Evolutionary conservation across 2,329 filamentous ascomycete genomes (phyloP), one percentile per base, ranked within the genome.

Genomic region (Microascus cirrosus): DNA sequence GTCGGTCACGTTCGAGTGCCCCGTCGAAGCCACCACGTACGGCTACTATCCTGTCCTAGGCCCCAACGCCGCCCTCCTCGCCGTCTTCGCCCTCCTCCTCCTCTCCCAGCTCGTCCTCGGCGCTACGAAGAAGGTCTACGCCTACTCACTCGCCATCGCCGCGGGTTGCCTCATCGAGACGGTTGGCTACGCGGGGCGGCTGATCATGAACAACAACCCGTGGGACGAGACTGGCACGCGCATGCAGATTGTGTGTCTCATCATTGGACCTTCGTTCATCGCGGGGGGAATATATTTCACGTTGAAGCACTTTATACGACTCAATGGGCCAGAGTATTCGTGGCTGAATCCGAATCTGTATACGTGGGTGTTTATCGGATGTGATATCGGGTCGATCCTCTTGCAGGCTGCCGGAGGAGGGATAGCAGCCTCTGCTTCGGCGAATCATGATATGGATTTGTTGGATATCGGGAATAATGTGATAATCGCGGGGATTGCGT

Each of bases 271-370:
- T 0, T 83, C 83, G 1, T 87, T 86, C 65, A 74, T 86, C 65
- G 78, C 82, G 11, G 84, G 82, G 0, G 81, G 76, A 1, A 77
- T 87, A 39, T 88, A 87, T 65, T 71, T 87, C 55, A 84, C 80
- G 60, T 70, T 87, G 53, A 66, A 75, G 13, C 69, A 73, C 51
- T 77, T 80, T 60, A 76, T 80, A 10, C 68, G 69, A 53, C 73
- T 70, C 0, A 77, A 77, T 62, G 77, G 77, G 0, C 67, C 72
- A 0, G 72, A 77, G 63, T 76, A 78, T 64, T 78, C 75, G n/a
- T 66, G 76, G 36, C 71, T 80, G 57, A 67, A 66, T 22, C 77
- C 77, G 0, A 68, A 71, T 59, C 71, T 69, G 57, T 81, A 79
- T 61, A 79, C 78, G 11, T 66, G 76, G 52, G 74, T 80, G 58